Base-by-base conservation (phyloP, 257 asterid genomes). In the Nicotiana noctiflora region DNA sequence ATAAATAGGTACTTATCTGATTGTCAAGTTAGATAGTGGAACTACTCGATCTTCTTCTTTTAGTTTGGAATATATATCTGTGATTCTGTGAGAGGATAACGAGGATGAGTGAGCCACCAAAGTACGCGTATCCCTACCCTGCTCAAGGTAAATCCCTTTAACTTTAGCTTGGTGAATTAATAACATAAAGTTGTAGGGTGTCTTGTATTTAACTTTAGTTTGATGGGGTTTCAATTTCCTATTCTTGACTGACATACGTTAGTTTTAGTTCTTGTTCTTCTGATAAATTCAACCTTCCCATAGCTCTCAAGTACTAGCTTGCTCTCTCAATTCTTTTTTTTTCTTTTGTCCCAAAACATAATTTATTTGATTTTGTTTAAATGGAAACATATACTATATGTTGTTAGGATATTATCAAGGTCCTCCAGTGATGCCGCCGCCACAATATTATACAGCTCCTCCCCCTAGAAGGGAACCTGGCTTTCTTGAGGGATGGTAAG, bases 351-450 rank as follows among this genome's bases (percentile, higher is more conserved):
- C 17, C 51, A 14, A 52, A n/a, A 52, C 5, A 5, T 9, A 5
- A 10, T 21, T 11, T 15, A 15, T 46, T 56, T 11, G 34, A 25
- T 61, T 13, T 55, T 44, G 46, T 19, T 67, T 64, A 0, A 32
- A 37, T 21, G 25, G 18, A 40, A 17, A 14, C 46, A 7, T 44
- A 81, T n/a, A n/a, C n/a, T 23, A 61, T 70, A 76, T 49, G 5
- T 34, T 80, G 29, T 3, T 76, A 89, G 97, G 97, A 44, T 91
- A 84, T 84, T 91, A 93, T 84, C 96, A 93, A 89, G 97, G 95
- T 67, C 98, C 97, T 82, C 97, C 95, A 1, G 95, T 93, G 80
- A 93, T 93, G 97, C 91, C 97, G 21, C 98, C 97, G 29, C 98
- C 98, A 5, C 98, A 90, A 49, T 90, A 92, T 83, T 89, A 93